Percentiles rank a stretch among this genome's conserved stretches.
Evolutionary conservation across 768 basidiomycete genomes (phyloP).

Genomic region (Steccherinum ochraceum): DNA sequence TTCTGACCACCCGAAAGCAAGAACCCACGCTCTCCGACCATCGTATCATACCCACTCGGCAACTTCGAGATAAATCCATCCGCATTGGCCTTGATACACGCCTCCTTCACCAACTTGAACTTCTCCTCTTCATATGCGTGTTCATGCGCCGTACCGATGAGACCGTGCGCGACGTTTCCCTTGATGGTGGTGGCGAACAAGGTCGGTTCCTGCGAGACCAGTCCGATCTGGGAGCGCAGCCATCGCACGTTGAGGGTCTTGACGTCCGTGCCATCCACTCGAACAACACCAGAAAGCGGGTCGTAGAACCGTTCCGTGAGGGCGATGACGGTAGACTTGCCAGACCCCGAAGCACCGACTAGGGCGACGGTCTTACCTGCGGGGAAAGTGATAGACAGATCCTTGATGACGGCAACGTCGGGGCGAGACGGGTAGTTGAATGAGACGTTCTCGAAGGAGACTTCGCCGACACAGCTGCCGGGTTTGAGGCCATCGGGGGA

Average conservation of each 20-base stretch:
- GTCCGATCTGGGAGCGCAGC: slow-evolving; percentile 44
- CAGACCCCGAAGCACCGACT: slow-evolving; percentile 34
- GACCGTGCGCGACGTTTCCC: slow-evolving; percentile 42
- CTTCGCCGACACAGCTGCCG: slow-evolving; percentile 60
- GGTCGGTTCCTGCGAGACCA: slow-evolving; percentile 46
- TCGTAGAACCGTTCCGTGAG: slow-evolving; percentile 51
- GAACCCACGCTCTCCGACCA: slow-evolving; percentile 46
- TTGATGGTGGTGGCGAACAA: slow-evolving; percentile 42
- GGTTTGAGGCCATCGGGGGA: slow-evolving; percentile 61
- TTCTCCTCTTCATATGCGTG: slow-evolving; percentile 35
- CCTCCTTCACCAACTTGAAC: slow-evolving; percentile 37
- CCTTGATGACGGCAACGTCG: slow-evolving; percentile 72
- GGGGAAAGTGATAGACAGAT: slow-evolving; percentile 58
- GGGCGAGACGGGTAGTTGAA: slow-evolving; percentile 87
- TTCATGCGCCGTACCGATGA: slow-evolving; percentile 37
- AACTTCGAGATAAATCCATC: slow-evolving; percentile 42
- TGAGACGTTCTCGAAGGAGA: slow-evolving; percentile 62
- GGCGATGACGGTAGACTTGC: slow-evolving; percentile 35
- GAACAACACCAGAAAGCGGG: slow-evolving; percentile 34
- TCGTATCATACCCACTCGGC: slow-evolving; percentile 44
- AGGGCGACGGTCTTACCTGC: slow-evolving; percentile 36
- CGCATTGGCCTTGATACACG: slow-evolving; percentile 45
- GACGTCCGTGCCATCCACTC: slow-evolving; percentile 41
- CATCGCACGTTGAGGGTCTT: slow-evolving; percentile 40
- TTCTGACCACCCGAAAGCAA: slow-evolving; percentile 46